A percentile compares a stretch with the other conserved stretches of the same genome.
Evolutionary conservation across 306 rosid species (phyloP).

Genomic region (Vicia sativa): DNA sequence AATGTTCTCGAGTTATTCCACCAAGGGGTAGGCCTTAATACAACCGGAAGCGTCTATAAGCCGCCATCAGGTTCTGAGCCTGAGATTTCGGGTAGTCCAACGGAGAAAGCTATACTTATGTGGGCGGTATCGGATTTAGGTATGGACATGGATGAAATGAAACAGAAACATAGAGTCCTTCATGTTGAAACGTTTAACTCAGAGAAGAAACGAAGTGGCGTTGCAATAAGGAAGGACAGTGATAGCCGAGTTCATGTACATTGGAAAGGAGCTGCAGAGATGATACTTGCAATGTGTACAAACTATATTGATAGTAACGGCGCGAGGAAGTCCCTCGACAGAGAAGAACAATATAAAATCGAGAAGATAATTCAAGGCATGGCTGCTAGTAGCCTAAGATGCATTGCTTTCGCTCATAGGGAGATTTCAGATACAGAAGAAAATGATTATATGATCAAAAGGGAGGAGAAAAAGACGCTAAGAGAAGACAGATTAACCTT

Average conservation of each 20-base stretch:
- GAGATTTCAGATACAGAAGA: conserved; percentile 59
- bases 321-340: conserved; percentile 50
- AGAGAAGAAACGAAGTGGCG: conserved; percentile 83
- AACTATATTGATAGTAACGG: conserved; percentile 58
- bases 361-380: conserved; percentile 72
- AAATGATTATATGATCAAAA: conserved; percentile 26
- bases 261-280: conserved; percentile 96
- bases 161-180: conserved; percentile 49
- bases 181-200: conserved; percentile 88
- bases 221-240: conserved; percentile 50
- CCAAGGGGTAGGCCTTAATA: conserved; percentile 73
- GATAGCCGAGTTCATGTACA: conserved; percentile 63
- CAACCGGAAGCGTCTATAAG: conserved; percentile 68
- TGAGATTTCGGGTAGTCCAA: conserved; percentile 82
- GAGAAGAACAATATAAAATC: conserved; percentile 47
- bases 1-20: conserved; percentile 56
- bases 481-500: conserved; percentile 61
- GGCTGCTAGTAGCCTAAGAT: conserved; percentile 87
- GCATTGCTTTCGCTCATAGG: conserved; percentile 75
- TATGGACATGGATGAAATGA: conserved; percentile 69
- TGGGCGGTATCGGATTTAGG: conserved; percentile 72
- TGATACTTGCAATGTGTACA: conserved; percentile 74
- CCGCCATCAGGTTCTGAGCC: conserved; percentile 53
- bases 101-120: conserved; percentile 78
- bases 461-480: conserved; percentile 44